Base-by-base conservation (phyloP, 768 basidiomycete species). In the Mycena indigotica region DNA sequence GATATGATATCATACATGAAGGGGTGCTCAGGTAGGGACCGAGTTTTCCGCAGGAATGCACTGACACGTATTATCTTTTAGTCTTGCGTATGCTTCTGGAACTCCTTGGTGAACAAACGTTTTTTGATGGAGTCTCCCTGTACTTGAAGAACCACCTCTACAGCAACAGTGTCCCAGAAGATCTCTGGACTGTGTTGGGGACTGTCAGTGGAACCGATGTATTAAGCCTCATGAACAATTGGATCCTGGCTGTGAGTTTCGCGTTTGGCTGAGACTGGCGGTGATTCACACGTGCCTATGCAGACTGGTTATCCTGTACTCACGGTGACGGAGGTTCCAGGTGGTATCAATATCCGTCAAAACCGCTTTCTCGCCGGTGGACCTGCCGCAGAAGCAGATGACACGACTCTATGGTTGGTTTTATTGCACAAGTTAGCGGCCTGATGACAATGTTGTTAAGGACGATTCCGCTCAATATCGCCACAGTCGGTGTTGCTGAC, bases 351-450 rank as follows among this genome's bases (percentile, higher is more conserved):
- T 55, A 72, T 91, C 48, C 77, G 81, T 29, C 89, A 91, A 70
- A 84, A 89, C 65, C 79, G 89, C 21, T 91, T 89, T 80, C 73
- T 91, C 29, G 81, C 84, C 57, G 85, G 81, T 1, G 88, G 88
- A 1, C 80, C 82, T 52, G 82, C 81, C 12, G 79, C 78, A 65
- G 79, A 81, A 17, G 80, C 85, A 65, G 86, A 89, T 56, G 86
- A 89, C 64, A 69, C 85, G 69, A 89, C 86, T 1, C 70, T 84
- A 44, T 89, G 88, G 88, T 82, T 8, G 10, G 32, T 17, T 35
- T n/a, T n/a, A n/a, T n/a, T n/a, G n/a, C n/a, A n/a, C n/a, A n/a
- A n/a, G n/a, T n/a, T n/a, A n/a, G n/a, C n/a, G n/a, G n/a, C n/a
- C n/a, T n/a, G n/a, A n/a, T 15, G 63, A 68, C 10, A 64, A 10